Conservation (phyloP, 495 filamentous ascomycete species). For the Annulohypoxylon stygium region DNA sequence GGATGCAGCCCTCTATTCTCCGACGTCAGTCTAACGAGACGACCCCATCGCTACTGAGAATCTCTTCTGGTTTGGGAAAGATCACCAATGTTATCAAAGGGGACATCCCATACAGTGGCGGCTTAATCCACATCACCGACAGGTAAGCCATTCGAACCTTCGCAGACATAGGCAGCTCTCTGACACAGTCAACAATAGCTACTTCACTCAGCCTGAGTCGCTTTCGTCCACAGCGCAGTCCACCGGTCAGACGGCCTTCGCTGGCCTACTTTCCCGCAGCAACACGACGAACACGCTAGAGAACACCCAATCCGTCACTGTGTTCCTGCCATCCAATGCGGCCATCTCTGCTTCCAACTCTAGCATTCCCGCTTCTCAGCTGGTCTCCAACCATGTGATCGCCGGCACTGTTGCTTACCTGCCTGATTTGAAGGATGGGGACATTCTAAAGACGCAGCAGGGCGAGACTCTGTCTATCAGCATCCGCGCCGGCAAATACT, state of each 20-base stretch:
- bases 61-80: conserved; percentile 51
- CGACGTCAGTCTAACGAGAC: conserved; percentile 18
- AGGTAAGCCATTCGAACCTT: conserved; percentile 37
- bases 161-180: not conserved
- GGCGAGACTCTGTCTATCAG: conserved; percentile 51
- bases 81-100: conserved; percentile 49
- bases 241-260: conserved; percentile 42
- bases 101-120: conserved; percentile 50
- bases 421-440: conserved; percentile 49
- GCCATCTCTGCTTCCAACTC: conserved; percentile 41
- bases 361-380: conserved; percentile 3
- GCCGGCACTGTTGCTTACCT: conserved; percentile 51
- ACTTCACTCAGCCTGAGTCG: conserved; percentile 61
- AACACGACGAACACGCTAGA: conserved; percentile 59
- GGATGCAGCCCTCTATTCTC: not conserved
- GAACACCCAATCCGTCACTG: conserved; percentile 42
- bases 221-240: conserved; percentile 46
- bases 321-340: conserved; percentile 46
- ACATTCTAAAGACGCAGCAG: conserved; percentile 47
- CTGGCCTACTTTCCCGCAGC: conserved; percentile 52
- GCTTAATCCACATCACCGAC: conserved; percentile 52
- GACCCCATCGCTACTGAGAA: conserved; percentile 19
- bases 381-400: conserved; percentile 51
- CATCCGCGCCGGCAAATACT: conserved; percentile 44
- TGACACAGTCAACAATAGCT: conserved; percentile 28